phyloP scores from a whole-genome alignment of 2,329 filamentous ascomycete species.

The Zasmidium cellare region DNA sequence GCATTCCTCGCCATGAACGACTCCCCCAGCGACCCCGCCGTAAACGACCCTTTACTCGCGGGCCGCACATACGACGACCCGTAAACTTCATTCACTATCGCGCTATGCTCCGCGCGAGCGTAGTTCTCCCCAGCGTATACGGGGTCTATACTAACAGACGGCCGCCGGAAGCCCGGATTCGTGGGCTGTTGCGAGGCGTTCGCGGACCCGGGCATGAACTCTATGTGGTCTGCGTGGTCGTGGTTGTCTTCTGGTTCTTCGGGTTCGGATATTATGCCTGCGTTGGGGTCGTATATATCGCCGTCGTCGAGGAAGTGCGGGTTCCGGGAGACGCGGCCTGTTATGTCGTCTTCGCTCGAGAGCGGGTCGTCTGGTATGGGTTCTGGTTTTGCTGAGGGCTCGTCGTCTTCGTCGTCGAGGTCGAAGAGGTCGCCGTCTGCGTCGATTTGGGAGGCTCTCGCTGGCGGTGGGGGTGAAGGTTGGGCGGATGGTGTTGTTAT shows the following conservation, averaged over 20 bases:
- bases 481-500: neutral
- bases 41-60: constrained; percentile 27
- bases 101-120: constrained; percentile 21
- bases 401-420: constrained; percentile 27
- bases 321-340: constrained; percentile 15
- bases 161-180: constrained; percentile 36
- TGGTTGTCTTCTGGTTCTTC: constrained; percentile 13
- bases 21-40: constrained; percentile 35
- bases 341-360: constrained; percentile 14
- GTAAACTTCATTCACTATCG: constrained; percentile 29
- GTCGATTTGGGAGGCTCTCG: constrained; percentile 14
- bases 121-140: constrained; percentile 28
- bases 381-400: neutral
- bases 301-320: constrained; percentile 10
- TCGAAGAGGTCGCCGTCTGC: constrained; percentile 34
- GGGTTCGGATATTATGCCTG: constrained; percentile 17
- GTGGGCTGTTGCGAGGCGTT: constrained; percentile 32
- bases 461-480: neutral
- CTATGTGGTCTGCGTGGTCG: constrained; percentile 23
- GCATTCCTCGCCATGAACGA: constrained; percentile 37
- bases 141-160: constrained; percentile 33
- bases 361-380: constrained; percentile 3
- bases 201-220: constrained; percentile 27
- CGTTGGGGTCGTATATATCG: constrained; percentile 21
- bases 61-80: constrained; percentile 24